These are phyloP conservation scores for Pisolithus marmoratus DNA, from an alignment of 768 basidiomycete species.

Conservation along the genomic window DNA sequence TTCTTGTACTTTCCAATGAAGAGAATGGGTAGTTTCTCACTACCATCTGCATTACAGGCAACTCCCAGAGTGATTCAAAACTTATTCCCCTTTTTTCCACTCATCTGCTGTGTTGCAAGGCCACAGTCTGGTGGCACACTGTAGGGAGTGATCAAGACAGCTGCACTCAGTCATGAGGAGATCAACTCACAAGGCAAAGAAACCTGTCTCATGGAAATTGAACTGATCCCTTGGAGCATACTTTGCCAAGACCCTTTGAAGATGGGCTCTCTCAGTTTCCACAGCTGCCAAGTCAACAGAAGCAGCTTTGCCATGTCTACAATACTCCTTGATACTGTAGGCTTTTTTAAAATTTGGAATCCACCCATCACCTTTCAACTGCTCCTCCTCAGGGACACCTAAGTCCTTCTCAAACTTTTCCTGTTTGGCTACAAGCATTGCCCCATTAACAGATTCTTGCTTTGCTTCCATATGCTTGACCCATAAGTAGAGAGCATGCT, in stretches of 20 bases:
- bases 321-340: background rate
- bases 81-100: slow-evolving; percentile 16
- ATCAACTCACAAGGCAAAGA: slow-evolving; percentile 9
- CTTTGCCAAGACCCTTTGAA: background rate
- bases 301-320: background rate
- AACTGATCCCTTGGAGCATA: background rate
- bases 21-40: slow-evolving; percentile 7
- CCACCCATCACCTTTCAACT: background rate
- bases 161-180: background rate
- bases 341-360: background rate
- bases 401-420: slow-evolving; percentile 1
- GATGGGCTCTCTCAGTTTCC: background rate
- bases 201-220: background rate
- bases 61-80: slow-evolving; percentile 9
- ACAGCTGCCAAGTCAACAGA: background rate
- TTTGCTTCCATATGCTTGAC: slow-evolving; percentile 8
- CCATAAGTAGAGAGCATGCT: slow-evolving; percentile 27
- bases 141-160: background rate
- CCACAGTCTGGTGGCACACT: slow-evolving; percentile 13
- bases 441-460: background rate
- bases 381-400: slow-evolving; percentile 1
- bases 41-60: slow-evolving; percentile 1
- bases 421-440: slow-evolving; percentile 1
- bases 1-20: slow-evolving; percentile 31
- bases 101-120: slow-evolving; percentile 14